phyloP scores from a whole-genome alignment of 1,284 basidiomycete species.

The Ceratobasidium sp. region DNA sequence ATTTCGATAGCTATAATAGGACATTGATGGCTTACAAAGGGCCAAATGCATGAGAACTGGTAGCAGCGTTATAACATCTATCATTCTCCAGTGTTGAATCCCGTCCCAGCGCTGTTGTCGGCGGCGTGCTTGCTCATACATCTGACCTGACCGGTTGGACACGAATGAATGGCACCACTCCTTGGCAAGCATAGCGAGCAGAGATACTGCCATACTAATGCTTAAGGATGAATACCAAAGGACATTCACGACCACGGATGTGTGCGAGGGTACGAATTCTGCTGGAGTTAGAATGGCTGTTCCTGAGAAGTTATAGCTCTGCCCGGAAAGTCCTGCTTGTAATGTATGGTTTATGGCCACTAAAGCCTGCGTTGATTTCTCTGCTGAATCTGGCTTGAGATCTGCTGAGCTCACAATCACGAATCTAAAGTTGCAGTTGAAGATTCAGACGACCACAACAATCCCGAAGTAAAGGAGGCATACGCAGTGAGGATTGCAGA shows the following conservation, averaged over 20 bases:
- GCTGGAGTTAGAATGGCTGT: background rate
- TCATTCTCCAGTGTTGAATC: slow-evolving; percentile 7
- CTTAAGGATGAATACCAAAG: slow-evolving; percentile 10
- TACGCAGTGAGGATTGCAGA: slow-evolving; percentile 11
- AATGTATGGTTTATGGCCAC: background rate
- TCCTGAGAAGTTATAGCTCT: background rate
- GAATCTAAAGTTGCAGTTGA: background rate
- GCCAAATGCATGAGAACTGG: slow-evolving; percentile 1
- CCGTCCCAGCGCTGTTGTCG: slow-evolving; percentile 10
- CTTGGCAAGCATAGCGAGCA: slow-evolving; percentile 11
- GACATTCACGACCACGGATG: background rate
- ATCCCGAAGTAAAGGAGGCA: background rate
- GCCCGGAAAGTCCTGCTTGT: background rate
- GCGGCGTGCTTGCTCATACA: background rate
- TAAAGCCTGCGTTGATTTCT: background rate
- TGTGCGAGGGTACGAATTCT: background rate
- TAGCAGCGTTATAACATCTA: background rate
- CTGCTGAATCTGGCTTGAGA: background rate
- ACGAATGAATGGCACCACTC: background rate
- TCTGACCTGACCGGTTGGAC: background rate
- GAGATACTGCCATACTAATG: background rate
- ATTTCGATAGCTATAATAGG: background rate
- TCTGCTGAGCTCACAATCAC: background rate
- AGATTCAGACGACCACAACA: background rate
- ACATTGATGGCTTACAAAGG: background rate